A percentile compares a stretch with the other conserved stretches of the same genome.
Evolutionary conservation across 2,329 filamentous ascomycete species (phyloP).

Genomic region (Ilyonectria robusta): DNA sequence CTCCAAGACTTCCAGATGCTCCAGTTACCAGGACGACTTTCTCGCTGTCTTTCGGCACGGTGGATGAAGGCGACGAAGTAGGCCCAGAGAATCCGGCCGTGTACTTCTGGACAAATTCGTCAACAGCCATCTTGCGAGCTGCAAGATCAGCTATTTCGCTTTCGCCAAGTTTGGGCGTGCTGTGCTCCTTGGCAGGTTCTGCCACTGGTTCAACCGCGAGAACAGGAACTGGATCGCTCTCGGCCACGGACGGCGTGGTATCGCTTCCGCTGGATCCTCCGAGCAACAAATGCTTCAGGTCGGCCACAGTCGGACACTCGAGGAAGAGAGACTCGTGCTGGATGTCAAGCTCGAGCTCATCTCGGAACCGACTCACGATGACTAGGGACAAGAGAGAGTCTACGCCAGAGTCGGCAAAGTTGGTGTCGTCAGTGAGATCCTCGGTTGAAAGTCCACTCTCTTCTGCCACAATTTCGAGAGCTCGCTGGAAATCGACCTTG

Average conservation of each 20-base stretch:
- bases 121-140: slow-evolving; percentile 14
- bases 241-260: background rate
- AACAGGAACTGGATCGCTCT: background rate
- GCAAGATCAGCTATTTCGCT: background rate
- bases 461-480: slow-evolving; percentile 52
- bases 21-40: slow-evolving; percentile 17
- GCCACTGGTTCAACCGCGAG: background rate
- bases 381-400: slow-evolving; percentile 74
- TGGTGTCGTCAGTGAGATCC: slow-evolving; percentile 70
- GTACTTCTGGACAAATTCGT: slow-evolving; percentile 16
- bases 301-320: slow-evolving; percentile 67
- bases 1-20: slow-evolving; percentile 15
- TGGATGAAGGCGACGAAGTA: background rate
- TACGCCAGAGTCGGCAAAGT: slow-evolving; percentile 71
- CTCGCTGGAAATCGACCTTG: slow-evolving; percentile 35
- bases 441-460: slow-evolving; percentile 69
- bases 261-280: background rate
- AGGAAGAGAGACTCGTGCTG: slow-evolving; percentile 65
- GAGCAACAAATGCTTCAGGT: slow-evolving; percentile 59
- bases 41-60: background rate
- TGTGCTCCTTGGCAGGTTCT: background rate
- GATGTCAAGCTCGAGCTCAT: slow-evolving; percentile 71
- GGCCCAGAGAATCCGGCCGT: slow-evolving; percentile 11
- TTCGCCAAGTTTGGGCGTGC: background rate
- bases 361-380: slow-evolving; percentile 69